These are phyloP conservation scores for Pseudoscleropodium purum DNA, from an alignment of 225 moss, liverwort and hornwort species.

Conservation along the genomic window DNA sequence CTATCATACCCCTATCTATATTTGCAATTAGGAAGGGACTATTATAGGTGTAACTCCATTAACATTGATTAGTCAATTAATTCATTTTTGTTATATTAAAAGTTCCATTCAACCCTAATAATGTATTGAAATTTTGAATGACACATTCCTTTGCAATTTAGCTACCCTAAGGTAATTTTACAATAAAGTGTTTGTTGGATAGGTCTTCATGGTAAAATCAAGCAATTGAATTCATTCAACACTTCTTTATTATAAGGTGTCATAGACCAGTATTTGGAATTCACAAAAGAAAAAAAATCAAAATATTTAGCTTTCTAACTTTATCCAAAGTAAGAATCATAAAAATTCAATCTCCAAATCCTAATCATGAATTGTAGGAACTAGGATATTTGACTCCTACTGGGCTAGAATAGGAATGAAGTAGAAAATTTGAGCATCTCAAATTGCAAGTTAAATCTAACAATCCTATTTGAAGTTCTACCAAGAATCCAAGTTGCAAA, in stretches of 20 bases:
- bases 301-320: not conserved
- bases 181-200: not conserved
- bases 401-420: no score
- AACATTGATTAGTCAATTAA: not conserved
- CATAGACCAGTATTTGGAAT: not conserved
- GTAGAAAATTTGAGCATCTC: no score
- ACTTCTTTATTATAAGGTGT: not conserved
- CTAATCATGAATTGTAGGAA: not conserved
- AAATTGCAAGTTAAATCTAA: no score
- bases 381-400: not conserved
- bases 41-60: no score
- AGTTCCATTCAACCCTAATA: not conserved
- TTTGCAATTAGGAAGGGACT: not conserved
- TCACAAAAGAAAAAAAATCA: no score
- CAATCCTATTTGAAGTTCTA: not conserved
- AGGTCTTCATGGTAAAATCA: not conserved
- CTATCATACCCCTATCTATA: not conserved
- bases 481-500: fast-evolving
- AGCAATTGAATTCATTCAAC: not conserved
- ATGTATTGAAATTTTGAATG: not conserved
- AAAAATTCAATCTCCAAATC: not conserved
- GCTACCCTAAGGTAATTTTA: not conserved
- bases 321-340: not conserved
- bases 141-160: not conserved
- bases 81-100: not conserved